Base-by-base conservation (phyloP, 2,329 filamentous ascomycete species). In the Nemania sp. region DNA sequence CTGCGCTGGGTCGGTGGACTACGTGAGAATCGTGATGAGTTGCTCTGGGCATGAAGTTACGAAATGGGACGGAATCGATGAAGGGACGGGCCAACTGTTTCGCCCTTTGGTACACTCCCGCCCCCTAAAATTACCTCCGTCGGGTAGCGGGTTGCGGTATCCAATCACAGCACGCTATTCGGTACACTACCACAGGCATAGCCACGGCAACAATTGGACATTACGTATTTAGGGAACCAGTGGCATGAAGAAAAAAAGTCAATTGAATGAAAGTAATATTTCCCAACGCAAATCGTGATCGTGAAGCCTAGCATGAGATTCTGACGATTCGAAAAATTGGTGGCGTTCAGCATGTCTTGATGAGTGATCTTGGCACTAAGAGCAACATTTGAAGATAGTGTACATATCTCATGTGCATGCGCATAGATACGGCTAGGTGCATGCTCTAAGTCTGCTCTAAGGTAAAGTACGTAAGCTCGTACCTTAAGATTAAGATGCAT, bases 1-100 rank as follows among this genome's bases (percentile, higher is more conserved):
- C 69, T 60, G 75, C 75, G 72, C 75, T 66, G 68, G 71, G 68
- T 66, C 67, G 71, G 68, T 66, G 62, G 56, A 35, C 61, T 59
- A 52, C 63, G 53, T 41, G n/a, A 47, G 62, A 52, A 72, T 65
- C 57, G 67, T 62, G 68, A 70, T 51, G 65, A 15, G 22, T 55
- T 54, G 62, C 52, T 58, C 43, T 43, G 57, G 51, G 55, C 41
- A 64, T 62, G 62, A 67, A 68, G 64, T 64, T 56, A 62, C 62
- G n/a, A 63, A 63, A 55, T 64, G 54, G 15, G 26, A 51, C 3
- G 38, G 52, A 26, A 38, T 62, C 43, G 53, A 32, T 35, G 58
- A 59, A 60, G 62, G n/a, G 62, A 54, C 35, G 55, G 53, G 6
- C 56, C 24, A 45, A 35, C 59, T 22, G 64, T 64, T 69, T 67